These are phyloP conservation scores for Acorus gramineus DNA, from an alignment of 106 monocot species.

Conservation along the genomic window DNA sequence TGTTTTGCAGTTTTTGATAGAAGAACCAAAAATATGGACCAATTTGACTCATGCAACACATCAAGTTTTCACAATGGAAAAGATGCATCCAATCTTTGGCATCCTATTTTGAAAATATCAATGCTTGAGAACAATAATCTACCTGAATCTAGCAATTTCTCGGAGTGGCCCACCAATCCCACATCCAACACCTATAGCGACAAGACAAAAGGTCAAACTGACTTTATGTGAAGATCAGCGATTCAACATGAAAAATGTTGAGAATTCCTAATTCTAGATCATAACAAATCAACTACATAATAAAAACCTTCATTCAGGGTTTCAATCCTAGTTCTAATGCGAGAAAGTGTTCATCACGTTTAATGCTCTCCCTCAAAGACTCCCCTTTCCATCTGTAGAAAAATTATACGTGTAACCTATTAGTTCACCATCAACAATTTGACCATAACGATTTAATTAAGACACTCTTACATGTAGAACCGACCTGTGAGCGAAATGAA, in stretches of 20 bases:
- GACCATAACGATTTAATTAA: no score
- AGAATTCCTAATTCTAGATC: no score
- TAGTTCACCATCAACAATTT: no score
- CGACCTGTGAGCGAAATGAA: slow-evolving; percentile 79
- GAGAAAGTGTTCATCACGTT: slow-evolving; percentile 96
- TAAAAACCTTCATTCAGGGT: slow-evolving; percentile 95
- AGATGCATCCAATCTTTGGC: no score
- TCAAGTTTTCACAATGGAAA: no score
- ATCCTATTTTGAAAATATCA: not conserved
- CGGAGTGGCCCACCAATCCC: slow-evolving; percentile 91
- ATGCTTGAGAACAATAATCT: slow-evolving; percentile 5
- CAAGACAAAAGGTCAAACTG: not conserved
- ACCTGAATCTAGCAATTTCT: slow-evolving; percentile 95
- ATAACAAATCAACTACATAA: not conserved
- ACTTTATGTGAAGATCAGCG: not conserved
- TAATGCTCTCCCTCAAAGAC: slow-evolving; percentile 88
- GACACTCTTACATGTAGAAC: not conserved
- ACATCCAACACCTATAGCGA: slow-evolving; percentile 79
- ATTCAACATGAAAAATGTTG: not conserved
- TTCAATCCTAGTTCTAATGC: slow-evolving; percentile 84
- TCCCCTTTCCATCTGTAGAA: slow-evolving; percentile 84
- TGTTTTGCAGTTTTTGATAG: no score
- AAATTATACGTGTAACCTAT: no score
- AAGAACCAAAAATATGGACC: no score
- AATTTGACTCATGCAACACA: no score